phyloP scores from a whole-genome alignment of 805 yeast genomes.

The Allodekkera sacchari region DNA sequence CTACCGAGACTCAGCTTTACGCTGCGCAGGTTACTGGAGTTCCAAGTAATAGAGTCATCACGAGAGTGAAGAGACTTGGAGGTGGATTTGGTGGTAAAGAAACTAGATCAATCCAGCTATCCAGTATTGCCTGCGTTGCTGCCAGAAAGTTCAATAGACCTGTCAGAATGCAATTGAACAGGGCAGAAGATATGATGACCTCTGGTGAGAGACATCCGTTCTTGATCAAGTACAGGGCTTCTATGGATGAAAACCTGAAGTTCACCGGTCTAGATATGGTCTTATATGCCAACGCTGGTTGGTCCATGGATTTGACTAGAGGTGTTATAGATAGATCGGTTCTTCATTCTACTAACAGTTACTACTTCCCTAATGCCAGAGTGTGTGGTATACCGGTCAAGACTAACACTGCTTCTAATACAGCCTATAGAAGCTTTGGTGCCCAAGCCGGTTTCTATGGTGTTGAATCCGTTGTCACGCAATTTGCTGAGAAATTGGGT shows the following conservation, averaged over 20 bases:
- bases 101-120: constrained; percentile 30
- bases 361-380: constrained; percentile 33
- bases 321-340: constrained; percentile 43
- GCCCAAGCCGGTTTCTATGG: constrained; percentile 43
- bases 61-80: constrained; percentile 35
- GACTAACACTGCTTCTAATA: constrained; percentile 39
- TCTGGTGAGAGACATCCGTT: constrained; percentile 43
- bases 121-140: constrained; percentile 32
- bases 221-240: constrained; percentile 33
- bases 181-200: constrained; percentile 37
- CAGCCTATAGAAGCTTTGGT: constrained; percentile 43
- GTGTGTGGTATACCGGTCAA: constrained; percentile 32
- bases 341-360: constrained; percentile 34
- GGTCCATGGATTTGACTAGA: constrained; percentile 39
- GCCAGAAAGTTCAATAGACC: constrained; percentile 36
- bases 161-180: constrained; percentile 31
- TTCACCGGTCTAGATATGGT: constrained; percentile 31
- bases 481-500: constrained; percentile 31
- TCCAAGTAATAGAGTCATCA: constrained; percentile 32
- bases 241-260: constrained; percentile 31
- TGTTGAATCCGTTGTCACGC: constrained; percentile 32
- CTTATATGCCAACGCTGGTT: constrained; percentile 39
- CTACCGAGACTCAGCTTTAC: constrained; percentile 34
- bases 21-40: constrained; percentile 36
- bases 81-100: constrained; percentile 48